A percentile compares a stretch with the other conserved stretches of the same genome.
Conservation (phyloP, 306 rosid species). For the Pyrus betulifolia region DNA sequence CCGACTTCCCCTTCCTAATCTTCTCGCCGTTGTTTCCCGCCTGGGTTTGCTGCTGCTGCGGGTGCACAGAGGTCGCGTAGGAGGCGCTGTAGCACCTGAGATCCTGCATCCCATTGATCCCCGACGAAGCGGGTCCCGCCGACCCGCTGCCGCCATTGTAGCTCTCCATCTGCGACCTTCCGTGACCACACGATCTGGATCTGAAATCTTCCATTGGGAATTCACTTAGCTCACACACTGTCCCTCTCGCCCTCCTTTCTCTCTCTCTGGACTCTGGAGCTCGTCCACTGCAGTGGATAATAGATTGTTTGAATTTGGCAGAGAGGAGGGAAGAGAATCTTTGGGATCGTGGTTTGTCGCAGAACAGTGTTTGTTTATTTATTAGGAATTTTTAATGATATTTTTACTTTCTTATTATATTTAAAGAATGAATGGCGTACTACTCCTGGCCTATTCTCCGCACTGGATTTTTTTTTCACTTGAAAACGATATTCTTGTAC, state of each 20-base stretch:
- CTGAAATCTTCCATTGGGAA: slow-evolving; percentile 36
- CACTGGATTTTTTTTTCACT: no score
- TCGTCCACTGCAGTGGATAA: no score
- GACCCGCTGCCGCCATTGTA: slow-evolving; percentile 14
- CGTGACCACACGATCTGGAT: slow-evolving; percentile 68
- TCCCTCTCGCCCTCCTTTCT: neutral
- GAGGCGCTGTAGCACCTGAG: slow-evolving; percentile 80
- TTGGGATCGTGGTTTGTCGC: no score
- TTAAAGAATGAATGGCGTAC: no score
- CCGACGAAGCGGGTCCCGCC: slow-evolving; percentile 16
- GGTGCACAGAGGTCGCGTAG: slow-evolving; percentile 60
- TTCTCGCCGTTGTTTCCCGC: slow-evolving; percentile 28
- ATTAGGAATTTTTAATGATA: no score
- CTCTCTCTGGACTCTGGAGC: neutral
- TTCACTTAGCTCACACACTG: neutral
- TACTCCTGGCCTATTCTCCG: no score
- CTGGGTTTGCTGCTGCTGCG: slow-evolving; percentile 32
- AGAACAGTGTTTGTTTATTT: no score
- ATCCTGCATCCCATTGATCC: slow-evolving; percentile 54
- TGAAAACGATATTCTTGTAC: no score
- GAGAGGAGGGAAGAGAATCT: no score
- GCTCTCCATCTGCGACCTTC: slow-evolving; percentile 58
- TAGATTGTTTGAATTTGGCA: no score
- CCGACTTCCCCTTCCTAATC: slow-evolving; percentile 78
- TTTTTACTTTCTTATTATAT: no score